Percentiles rank a stretch among this genome's conserved stretches.
These are phyloP conservation scores for Yarrowia galli DNA, from an alignment of 1,139 yeast genomes.

Conservation along the genomic window DNA sequence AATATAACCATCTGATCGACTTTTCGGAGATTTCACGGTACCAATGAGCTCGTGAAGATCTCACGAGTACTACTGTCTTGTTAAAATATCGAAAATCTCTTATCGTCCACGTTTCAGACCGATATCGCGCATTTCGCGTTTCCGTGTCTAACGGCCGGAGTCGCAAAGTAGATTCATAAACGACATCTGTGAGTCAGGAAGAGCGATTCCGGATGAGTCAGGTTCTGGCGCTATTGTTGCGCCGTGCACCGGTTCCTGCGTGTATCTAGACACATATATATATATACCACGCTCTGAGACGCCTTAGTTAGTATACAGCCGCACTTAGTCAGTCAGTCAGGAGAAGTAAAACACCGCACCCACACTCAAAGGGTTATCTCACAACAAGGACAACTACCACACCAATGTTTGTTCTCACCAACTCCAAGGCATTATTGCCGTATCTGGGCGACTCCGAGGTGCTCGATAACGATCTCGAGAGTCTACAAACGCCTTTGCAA, in stretches of 20 bases:
- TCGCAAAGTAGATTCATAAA: background rate
- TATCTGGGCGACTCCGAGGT: constrained; percentile 7
- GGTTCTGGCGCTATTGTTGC: background rate
- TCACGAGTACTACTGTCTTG: background rate
- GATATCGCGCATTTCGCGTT: background rate
- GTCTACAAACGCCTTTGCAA: background rate
- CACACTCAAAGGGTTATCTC: background rate
- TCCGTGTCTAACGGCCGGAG: background rate
- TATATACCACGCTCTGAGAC: background rate
- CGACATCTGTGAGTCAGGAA: background rate
- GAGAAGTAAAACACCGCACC: background rate
- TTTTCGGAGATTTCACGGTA: too few relatives aligned
- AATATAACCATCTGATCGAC: too few relatives aligned
- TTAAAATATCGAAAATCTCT: too few relatives aligned
- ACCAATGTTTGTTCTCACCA: constrained; percentile 16
- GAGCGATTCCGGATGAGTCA: background rate
- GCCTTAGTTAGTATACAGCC: constrained; percentile 2
- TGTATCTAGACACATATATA: background rate
- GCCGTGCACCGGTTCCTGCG: background rate
- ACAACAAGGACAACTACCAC: background rate
- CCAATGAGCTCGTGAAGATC: background rate
- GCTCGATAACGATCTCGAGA: background rate
- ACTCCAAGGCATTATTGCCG: constrained; percentile 10
- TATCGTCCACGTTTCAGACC: background rate
- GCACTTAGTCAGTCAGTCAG: constrained; percentile 11